phyloP scores from a whole-genome alignment of 495 filamentous ascomycete species.

The Cercophora sp. region DNA sequence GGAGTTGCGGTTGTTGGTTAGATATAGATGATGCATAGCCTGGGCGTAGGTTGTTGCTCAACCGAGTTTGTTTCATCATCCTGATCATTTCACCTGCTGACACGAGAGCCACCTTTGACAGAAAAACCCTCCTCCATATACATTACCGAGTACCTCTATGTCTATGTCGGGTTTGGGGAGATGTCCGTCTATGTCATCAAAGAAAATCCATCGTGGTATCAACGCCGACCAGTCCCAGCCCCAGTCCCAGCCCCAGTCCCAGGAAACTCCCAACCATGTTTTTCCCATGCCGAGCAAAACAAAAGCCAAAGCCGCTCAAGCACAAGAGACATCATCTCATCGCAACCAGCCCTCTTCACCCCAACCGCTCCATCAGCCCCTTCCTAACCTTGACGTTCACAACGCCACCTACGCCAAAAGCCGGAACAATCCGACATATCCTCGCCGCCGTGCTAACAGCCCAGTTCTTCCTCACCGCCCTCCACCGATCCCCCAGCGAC shows the following conservation, averaged over 20 bases:
- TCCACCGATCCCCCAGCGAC: constrained; percentile 54
- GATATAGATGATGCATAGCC: constrained; percentile 7
- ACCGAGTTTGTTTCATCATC: background rate
- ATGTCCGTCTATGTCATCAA: constrained; percentile 1
- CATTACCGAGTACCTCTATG: constrained; percentile 2
- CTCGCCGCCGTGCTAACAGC: constrained; percentile 70
- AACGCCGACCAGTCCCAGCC: background rate
- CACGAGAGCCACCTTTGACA: too few species aligned
- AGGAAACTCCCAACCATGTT: too few species aligned
- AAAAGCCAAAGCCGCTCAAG: background rate
- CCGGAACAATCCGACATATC: constrained; percentile 87
- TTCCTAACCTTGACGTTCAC: constrained; percentile 73
- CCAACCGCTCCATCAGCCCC: constrained; percentile 42
- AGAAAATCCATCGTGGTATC: background rate
- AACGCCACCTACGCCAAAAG: constrained; percentile 90
- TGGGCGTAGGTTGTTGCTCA: background rate
- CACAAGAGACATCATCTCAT: background rate
- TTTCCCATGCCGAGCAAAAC: background rate
- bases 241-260: too few species aligned
- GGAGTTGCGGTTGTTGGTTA: background rate
- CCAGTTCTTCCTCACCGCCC: constrained; percentile 71
- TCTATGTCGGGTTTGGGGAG: constrained; percentile 3
- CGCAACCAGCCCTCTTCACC: too few species aligned
- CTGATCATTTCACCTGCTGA: background rate
- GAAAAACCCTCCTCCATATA: background rate